Evolutionary conservation across 208 protist species (phyloP).

Genomic region (Trichomonas gallinae): DNA sequence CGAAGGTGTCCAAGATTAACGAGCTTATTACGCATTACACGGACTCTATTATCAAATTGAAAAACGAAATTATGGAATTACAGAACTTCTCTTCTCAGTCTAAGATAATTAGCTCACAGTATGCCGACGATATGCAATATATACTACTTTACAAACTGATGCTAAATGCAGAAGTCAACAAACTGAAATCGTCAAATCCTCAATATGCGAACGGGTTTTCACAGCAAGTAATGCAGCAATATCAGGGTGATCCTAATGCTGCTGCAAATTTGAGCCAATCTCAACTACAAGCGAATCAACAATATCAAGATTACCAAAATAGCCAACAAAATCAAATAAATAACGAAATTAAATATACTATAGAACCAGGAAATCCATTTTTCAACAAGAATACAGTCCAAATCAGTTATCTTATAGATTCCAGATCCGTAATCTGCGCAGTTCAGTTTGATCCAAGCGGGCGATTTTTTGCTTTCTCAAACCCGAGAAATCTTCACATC

Average conservation of each 20-base stretch:
- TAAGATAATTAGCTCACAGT: background rate
- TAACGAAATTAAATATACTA: background rate
- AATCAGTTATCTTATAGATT: background rate
- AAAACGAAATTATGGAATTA: background rate
- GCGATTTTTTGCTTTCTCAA: background rate
- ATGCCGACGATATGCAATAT: background rate
- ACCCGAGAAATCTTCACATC: background rate
- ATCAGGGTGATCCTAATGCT: background rate
- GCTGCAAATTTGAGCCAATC: background rate
- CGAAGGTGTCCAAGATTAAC: background rate
- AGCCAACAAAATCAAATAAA: background rate
- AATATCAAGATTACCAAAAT: background rate
- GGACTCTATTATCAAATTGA: background rate
- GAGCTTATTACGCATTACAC: background rate
- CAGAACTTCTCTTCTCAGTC: background rate
- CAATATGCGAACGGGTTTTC: background rate
- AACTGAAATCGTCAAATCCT: background rate
- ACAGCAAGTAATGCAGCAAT: background rate
- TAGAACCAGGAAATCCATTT: background rate
- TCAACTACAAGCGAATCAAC: background rate
- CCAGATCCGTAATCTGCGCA: background rate
- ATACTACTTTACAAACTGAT: background rate
- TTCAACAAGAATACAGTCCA: background rate
- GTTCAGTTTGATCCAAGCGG: background rate
- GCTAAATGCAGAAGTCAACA: background rate